Percentiles rank a stretch among this genome's conserved stretches.
Conservation (phyloP, 768 basidiomycete genomes). For the Leucocoprinus birnbaumii region DNA sequence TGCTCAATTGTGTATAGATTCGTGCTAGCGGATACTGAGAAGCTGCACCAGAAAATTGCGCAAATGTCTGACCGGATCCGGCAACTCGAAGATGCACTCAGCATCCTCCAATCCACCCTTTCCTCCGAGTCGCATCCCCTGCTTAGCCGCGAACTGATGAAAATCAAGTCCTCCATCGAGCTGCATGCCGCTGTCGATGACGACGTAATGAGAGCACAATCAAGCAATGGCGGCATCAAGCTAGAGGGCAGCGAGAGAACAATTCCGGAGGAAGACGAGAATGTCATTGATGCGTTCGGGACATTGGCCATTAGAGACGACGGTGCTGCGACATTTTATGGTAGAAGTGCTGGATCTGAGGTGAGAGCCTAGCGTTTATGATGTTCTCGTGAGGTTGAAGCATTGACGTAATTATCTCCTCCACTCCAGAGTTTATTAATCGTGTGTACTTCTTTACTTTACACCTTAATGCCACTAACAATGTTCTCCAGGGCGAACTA, state of each 20-base stretch:
- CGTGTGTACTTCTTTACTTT: constrained; percentile 30
- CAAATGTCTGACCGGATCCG: constrained; percentile 71
- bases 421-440: constrained; percentile 53
- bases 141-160: constrained; percentile 55
- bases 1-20: constrained; percentile 36
- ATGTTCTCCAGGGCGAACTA: neutral
- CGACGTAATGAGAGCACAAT: constrained; percentile 20
- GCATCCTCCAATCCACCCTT: constrained; percentile 47
- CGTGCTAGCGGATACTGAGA: constrained; percentile 70
- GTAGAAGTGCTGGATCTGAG: constrained; percentile 71
- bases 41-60: constrained; percentile 64
- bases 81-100: constrained; percentile 67
- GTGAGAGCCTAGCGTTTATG: constrained; percentile 33
- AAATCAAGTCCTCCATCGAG: constrained; percentile 68
- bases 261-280: constrained; percentile 33
- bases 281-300: constrained; percentile 68
- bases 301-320: constrained; percentile 68
- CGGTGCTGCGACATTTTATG: constrained; percentile 69
- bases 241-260: neutral
- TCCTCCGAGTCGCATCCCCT: constrained; percentile 57
- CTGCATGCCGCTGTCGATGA: constrained; percentile 54
- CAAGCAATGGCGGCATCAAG: neutral
- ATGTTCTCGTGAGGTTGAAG: neutral
- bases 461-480: neutral
- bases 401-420: constrained; percentile 11